These are phyloP conservation scores for Solanum gandarillasii DNA, from an alignment of 257 asterid genomes.

Conservation along the genomic window DNA sequence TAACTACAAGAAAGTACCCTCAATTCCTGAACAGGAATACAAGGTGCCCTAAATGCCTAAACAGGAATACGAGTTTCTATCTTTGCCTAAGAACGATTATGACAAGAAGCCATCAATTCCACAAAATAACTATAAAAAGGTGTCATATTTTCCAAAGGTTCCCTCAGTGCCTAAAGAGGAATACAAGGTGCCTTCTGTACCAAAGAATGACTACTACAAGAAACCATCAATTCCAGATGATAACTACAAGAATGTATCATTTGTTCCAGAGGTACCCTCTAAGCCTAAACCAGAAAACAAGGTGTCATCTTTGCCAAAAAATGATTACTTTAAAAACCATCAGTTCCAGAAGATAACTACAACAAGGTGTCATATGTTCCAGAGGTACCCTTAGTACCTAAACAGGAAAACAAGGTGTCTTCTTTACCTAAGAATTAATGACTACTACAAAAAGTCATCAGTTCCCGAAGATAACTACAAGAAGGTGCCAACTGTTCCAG, in stretches of 20 bases:
- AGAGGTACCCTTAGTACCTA: neutral
- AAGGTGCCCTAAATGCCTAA: neutral
- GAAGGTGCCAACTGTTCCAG: neutral
- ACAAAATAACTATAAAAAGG: neutral
- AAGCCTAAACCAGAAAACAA: neutral
- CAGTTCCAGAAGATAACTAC: neutral
- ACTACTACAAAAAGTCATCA: too few relatives aligned
- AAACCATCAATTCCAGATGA: neutral
- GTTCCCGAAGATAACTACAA: neutral
- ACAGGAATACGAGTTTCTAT: neutral
- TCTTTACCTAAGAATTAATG: too few relatives aligned
- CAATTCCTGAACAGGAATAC: neutral
- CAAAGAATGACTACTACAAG: neutral
- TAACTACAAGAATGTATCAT: neutral
- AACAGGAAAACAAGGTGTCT: neutral
- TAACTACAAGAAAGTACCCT: neutral
- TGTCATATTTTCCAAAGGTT: neutral
- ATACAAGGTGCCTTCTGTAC: neutral
- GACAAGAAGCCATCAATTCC: neutral
- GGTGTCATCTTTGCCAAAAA: neutral
- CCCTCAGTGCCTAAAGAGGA: neutral
- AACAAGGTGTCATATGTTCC: neutral
- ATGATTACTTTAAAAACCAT: neutral
- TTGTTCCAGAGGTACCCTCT: neutral
- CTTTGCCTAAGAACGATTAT: neutral